These are phyloP conservation scores for Acorus gramineus DNA, from an alignment of 106 monocot species.

Conservation along the genomic window DNA sequence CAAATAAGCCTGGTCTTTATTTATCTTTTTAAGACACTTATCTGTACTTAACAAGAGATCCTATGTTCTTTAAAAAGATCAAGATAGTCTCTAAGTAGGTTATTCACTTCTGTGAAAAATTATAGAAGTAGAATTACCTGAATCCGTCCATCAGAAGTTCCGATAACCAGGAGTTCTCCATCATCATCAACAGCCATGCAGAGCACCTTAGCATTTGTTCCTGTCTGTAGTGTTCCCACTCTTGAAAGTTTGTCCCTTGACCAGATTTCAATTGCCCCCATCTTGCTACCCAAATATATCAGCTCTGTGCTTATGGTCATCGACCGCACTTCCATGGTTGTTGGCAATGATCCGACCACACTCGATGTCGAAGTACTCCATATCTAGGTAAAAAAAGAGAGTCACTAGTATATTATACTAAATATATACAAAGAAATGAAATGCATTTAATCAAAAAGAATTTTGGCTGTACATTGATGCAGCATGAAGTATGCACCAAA, in stretches of 20 bases:
- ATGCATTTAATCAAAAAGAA: too few species aligned
- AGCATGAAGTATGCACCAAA: too few species aligned
- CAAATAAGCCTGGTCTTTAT: too few species aligned
- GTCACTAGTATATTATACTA: too few species aligned
- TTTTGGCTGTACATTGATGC: too few species aligned
- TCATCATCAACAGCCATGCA: constrained; percentile 40
- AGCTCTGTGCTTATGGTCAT: constrained; percentile 38
- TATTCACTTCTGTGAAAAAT: not conserved
- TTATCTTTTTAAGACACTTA: too few species aligned
- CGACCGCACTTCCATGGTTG: constrained; percentile 25
- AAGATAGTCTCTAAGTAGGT: not conserved
- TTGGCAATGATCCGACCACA: constrained; percentile 35
- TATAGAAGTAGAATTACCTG: constrained; percentile 17
- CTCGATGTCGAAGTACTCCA: constrained; percentile 32
- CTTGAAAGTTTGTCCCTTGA: constrained; percentile 29
- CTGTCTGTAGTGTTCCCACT: constrained; percentile 27
- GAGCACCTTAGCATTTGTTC: constrained; percentile 13
- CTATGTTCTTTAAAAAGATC: not conserved
- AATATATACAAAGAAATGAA: too few species aligned
- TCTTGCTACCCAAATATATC: constrained; percentile 37
- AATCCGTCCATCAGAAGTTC: constrained; percentile 46
- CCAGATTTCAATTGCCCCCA: constrained; percentile 37
- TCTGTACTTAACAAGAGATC: too few species aligned
- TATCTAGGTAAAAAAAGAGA: constrained; percentile 14
- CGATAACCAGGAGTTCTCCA: constrained; percentile 37